A percentile compares a stretch with the other conserved stretches of the same genome.
Conservation (phyloP, 371 early-diverging fungal species). For the Cokeromyces recurvatus region DNA sequence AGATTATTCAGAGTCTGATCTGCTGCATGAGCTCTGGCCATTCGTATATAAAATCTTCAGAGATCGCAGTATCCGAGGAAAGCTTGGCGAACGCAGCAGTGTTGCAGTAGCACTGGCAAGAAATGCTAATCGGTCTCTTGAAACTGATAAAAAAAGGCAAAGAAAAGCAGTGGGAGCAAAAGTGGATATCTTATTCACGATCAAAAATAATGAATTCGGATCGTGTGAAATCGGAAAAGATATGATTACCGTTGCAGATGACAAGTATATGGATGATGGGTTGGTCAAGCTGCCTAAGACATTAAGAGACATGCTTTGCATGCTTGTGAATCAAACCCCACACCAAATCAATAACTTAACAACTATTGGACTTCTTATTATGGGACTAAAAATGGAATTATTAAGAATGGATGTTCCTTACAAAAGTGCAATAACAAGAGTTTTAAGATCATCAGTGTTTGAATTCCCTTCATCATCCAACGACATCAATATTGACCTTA, state of each 20-base stretch:
- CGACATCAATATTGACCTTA: constrained; percentile 5
- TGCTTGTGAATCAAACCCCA: constrained; percentile 2
- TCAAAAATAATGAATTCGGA: background rate
- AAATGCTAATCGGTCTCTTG: constrained; percentile 11
- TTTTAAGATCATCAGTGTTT: constrained; percentile 4
- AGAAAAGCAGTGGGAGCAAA: constrained; percentile 11
- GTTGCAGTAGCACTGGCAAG: constrained; percentile 5
- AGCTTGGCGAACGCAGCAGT: constrained; percentile 10
- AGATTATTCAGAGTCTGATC: constrained; percentile 11
- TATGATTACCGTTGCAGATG: background rate
- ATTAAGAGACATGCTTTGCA: constrained; percentile 11
- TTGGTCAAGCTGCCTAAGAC: constrained; percentile 9
- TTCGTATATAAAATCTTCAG: constrained; percentile 8
- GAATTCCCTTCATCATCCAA: constrained; percentile 2
- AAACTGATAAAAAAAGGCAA: constrained; percentile 5
- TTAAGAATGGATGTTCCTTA: constrained; percentile 7
- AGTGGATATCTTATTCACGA: constrained; percentile 2
- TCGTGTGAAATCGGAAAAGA: background rate
- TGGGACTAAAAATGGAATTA: constrained; percentile 7
- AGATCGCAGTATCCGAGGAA: constrained; percentile 1
- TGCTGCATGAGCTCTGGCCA: constrained; percentile 8
- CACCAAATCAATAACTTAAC: constrained; percentile 1
- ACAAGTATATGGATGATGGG: constrained; percentile 8
- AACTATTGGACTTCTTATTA: constrained; percentile 9
- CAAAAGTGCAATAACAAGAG: background rate